Evolutionary conservation across 352 stramenopile genomes (phyloP), one percentile per base, ranked within the genome.

Genomic region (Globisporangium polare): DNA sequence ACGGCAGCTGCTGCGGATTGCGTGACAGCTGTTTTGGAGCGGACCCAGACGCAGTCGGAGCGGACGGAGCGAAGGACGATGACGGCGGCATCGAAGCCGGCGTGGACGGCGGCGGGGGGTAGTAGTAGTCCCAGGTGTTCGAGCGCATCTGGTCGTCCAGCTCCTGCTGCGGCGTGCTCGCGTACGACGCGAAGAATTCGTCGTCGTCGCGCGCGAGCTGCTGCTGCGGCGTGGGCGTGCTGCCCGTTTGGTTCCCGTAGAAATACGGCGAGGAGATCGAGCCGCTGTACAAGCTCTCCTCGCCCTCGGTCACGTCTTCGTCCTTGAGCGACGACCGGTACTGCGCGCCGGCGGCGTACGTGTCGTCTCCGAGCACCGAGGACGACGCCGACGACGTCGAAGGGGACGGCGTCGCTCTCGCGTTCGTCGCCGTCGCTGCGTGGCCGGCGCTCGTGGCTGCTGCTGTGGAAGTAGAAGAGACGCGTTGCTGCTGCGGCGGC

Each of bases 101-200:
- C 13, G 66, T 7, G 29, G 29, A 10, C 7, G 24, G 22, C 15
- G 31, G n/a, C 13, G 66, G 62, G 1, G 68, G 66, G 58, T 78
- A 83, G 64, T 80, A 85, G 22, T 80, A 73, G 50, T 86, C 77
- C 41, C 77, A 86, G 0, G 67, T 69, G 39, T 55, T 61, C 10
- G 51, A 8, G 22, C 67, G 62, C 43, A 57, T 52, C 17, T 62
- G 52, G 15, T 73, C 66, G 58, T 77, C 67, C 18, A 77, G 69
- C 13, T 79, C 69, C 33, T 72, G 69, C 58, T 65, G 69, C 52
- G 63, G 66, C 26, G 62, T 61, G 45, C 46, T 54, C 10, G 72
- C 49, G 53, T 85, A 88, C 17, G 71, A 71, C 18, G 66, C 56
- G 43, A 88, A 88, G 60, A 90, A 71, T 35, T 72, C 66, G 53